Evolutionary conservation across 202 grass and related monocot genomes (phyloP).

Genomic region (Digitaria exilis): DNA sequence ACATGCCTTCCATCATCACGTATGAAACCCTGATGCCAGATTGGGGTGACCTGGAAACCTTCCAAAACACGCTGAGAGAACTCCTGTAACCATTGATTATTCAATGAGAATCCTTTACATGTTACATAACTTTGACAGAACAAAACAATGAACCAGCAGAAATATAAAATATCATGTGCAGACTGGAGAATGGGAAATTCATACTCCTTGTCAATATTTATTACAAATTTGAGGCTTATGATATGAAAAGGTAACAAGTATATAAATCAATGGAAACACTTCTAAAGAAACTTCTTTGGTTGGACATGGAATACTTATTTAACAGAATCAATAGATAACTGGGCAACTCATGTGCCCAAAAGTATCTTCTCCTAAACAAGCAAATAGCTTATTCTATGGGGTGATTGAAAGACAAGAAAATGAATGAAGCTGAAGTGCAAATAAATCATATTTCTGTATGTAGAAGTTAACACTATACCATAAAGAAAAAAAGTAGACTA

Average conservation of each 20-base stretch:
- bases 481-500: conserved; percentile 4
- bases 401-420: not conserved
- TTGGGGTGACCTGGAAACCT: conserved; percentile 92
- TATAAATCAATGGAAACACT: not conserved
- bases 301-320: not conserved
- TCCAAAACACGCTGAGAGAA: conserved; percentile 74
- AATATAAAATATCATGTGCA: conserved; percentile 8
- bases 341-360: not conserved
- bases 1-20: conserved; percentile 84
- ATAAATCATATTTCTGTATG: not conserved
- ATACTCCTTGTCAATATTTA: not conserved
- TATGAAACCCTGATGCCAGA: conserved; percentile 93
- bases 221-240: not conserved
- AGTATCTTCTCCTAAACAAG: not conserved
- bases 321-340: conserved; percentile 1
- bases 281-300: not conserved
- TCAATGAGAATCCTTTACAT: conserved; percentile 33
- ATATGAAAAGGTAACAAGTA: not conserved
- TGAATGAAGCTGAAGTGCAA: not conserved
- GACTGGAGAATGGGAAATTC: conserved; percentile 6
- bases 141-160: conserved; percentile 4
- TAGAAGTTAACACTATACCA: not conserved
- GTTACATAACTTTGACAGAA: not conserved
- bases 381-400: not conserved
- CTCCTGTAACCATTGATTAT: conserved; percentile 50